Percentiles rank a stretch among this genome's conserved stretches.
Conservation (phyloP, 2,329 filamentous ascomycete species). For the Phialemoniopsis sp. region DNA sequence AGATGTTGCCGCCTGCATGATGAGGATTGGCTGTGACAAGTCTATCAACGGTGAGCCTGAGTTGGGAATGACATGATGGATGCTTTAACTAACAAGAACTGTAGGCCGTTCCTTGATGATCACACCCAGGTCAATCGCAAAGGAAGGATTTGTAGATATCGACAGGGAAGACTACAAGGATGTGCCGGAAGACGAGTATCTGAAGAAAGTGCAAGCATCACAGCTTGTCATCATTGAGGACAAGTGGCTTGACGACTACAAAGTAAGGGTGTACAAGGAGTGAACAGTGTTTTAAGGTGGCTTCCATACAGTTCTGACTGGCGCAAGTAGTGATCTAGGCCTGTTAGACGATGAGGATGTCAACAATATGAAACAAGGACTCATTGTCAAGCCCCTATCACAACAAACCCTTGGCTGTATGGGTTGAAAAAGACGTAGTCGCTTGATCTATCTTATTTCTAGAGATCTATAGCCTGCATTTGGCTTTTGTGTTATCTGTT, state of each 20-base stretch:
- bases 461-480: too few species aligned
- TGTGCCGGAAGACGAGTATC: slow-evolving; percentile 25
- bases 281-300: too few species aligned
- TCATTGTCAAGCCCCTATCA: too few species aligned
- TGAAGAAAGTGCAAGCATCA: slow-evolving; percentile 29
- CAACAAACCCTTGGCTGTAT: too few species aligned
- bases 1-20: slow-evolving; percentile 25
- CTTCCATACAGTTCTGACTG: too few species aligned
- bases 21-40: slow-evolving; percentile 24
- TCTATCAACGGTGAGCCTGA: slow-evolving; percentile 19
- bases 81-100: slow-evolving; percentile 3
- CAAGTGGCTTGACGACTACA: slow-evolving; percentile 29
- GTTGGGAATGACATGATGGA: slow-evolving; percentile 6
- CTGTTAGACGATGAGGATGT: too few species aligned
- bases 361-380: too few species aligned
- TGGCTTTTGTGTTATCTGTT: too few species aligned
- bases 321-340: too few species aligned
- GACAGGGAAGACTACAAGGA: slow-evolving; percentile 28
- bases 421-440: too few species aligned
- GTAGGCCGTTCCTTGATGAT: slow-evolving; percentile 34
- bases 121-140: slow-evolving; percentile 26
- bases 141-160: slow-evolving; percentile 33
- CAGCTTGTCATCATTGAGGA: slow-evolving; percentile 37
- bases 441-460: too few species aligned
- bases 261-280: slow-evolving; percentile 24